A percentile compares a stretch with the other conserved stretches of the same genome.
phyloP scores from a whole-genome alignment of 2,329 filamentous ascomycete genomes.

The Dichotomopilus funicola region DNA sequence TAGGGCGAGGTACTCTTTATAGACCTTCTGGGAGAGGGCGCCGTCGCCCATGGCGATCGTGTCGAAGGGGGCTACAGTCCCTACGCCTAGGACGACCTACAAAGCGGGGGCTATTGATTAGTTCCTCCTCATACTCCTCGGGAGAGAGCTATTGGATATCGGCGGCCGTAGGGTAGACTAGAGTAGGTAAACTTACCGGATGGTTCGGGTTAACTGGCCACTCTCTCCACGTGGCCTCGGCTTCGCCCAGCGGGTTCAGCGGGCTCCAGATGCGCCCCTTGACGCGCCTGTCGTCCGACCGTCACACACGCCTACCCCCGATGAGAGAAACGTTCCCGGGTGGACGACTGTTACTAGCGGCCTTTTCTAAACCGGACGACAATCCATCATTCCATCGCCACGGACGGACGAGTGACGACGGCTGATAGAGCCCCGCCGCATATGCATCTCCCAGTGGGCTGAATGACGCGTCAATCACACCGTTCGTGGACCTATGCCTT shows the following conservation, averaged over 20 bases:
- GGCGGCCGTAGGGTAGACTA: background rate
- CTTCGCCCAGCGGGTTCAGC: background rate
- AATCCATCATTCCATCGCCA: too few relatives aligned
- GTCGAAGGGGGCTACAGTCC: background rate
- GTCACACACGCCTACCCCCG: too few relatives aligned
- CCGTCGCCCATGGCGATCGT: background rate
- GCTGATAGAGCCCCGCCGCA: too few relatives aligned
- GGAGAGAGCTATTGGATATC: background rate
- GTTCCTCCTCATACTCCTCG: background rate
- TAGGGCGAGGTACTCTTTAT: background rate
- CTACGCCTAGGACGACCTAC: background rate
- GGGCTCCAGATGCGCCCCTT: background rate
- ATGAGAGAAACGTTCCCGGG: too few relatives aligned
- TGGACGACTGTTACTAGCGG: too few relatives aligned
- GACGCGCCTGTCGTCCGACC: background rate
- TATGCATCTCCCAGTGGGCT: too few relatives aligned
- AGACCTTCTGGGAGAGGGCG: background rate
- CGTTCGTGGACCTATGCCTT: too few relatives aligned
- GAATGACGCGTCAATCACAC: too few relatives aligned
- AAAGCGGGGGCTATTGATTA: background rate
- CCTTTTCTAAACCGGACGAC: too few relatives aligned
- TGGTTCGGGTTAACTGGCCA: background rate
- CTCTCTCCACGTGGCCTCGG: background rate
- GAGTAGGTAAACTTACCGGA: background rate
- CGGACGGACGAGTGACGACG: too few relatives aligned